Base-by-base conservation (phyloP, 2,329 filamentous ascomycete genomes). In the Ceratocystis cacaofunesta region DNA sequence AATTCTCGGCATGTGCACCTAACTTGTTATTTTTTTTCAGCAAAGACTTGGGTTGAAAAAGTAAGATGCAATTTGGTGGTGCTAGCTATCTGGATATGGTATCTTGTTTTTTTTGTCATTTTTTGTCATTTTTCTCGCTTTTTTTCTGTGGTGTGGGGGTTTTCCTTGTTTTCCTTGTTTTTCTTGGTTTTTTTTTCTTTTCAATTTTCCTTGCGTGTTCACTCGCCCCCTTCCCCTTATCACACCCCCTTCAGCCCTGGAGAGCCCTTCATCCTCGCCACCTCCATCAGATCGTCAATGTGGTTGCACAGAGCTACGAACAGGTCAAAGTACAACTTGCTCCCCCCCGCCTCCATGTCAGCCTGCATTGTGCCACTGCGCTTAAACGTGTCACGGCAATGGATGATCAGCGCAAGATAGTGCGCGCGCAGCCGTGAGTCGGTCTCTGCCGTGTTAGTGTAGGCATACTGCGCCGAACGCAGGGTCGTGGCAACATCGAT, bases 271-370 rank as follows among this genome's bases (percentile, higher is more conserved):
- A 81, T 83, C 75, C 86, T 88, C 83, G 84, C 87, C 77, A 90
- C 85, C 75, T 94, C 90, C 78, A 90, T 87, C 78, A 96, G 85
- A 77, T 96, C 92, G 83, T 96, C 92, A 74, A 96, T 88, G 80
- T 96, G 92, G 79, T 96, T 96, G 82, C 90, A 95, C 87, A 96
- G 89, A 73, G 92, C 92, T 75, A 96, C 92, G 77, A 96, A 97
- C 77, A 97, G 81, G 82, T 96, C 92, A 79, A 97, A 97, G 83
- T 94, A 96, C 79, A 96, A 82, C 82, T 92, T 92, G 78, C 85
- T 82, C 73, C 79, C 91, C 76, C 92, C 91, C 77, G 85, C 85
- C 81, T 96, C 90, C 92, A 97, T 96, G 81, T 96, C 92, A 80
- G 89, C 87, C 83, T 96, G 92, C 91, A 96, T 95, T 77, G 92